These are phyloP conservation scores for Dendryphion nanum DNA, from an alignment of 2,329 filamentous ascomycete genomes.

Conservation along the genomic window DNA sequence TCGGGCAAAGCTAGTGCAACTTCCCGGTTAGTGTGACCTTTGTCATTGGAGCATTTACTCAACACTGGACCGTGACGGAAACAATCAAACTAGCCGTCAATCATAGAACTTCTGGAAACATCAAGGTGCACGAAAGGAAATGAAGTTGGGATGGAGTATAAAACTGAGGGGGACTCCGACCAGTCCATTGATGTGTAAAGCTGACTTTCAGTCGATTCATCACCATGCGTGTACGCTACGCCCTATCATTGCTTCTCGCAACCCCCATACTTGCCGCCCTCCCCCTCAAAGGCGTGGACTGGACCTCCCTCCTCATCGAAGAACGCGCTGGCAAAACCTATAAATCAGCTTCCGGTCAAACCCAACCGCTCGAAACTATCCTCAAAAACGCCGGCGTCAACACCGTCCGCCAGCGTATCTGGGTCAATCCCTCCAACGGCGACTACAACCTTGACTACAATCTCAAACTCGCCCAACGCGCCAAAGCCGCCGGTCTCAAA, in stretches of 20 bases:
- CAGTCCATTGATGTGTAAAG: no score
- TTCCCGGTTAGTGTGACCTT: neutral
- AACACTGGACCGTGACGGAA: no score
- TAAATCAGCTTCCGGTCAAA: slow-evolving; percentile 55
- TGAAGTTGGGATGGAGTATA: no score
- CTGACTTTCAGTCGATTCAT: no score
- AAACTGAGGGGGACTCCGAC: no score
- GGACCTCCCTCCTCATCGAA: slow-evolving; percentile 65
- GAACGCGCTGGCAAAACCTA: slow-evolving; percentile 62
- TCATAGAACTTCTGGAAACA: no score
- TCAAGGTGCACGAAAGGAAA: no score
- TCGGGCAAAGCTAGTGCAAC: neutral
- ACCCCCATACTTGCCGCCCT: slow-evolving; percentile 46
- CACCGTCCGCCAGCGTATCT: slow-evolving; percentile 68
- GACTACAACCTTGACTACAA: slow-evolving; percentile 71
- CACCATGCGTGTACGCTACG: no score
- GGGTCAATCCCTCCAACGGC: slow-evolving; percentile 63
- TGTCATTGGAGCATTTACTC: neutral
- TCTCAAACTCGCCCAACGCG: slow-evolving; percentile 63
- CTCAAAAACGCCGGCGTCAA: slow-evolving; percentile 63
- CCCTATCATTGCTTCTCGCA: slow-evolving; percentile 19
- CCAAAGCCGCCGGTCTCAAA: slow-evolving; percentile 60
- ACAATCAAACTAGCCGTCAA: no score
- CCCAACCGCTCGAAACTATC: slow-evolving; percentile 61
- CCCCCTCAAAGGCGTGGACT: slow-evolving; percentile 66